phyloP scores from a whole-genome alignment of 495 filamentous ascomycete genomes.

The Trichocladium uniseriatum region DNA sequence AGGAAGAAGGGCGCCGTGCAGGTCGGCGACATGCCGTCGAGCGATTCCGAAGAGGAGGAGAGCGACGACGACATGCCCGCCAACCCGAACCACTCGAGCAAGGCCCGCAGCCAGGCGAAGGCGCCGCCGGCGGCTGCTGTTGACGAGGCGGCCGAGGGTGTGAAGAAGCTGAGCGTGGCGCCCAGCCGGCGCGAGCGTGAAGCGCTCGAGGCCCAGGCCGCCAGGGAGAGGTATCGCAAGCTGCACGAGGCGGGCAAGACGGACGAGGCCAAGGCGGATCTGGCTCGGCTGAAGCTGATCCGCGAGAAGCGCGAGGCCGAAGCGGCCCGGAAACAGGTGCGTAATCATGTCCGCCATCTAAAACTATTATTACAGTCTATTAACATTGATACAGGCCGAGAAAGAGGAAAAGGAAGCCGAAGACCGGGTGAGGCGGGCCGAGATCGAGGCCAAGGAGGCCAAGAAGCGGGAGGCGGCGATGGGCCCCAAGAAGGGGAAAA shows the following conservation, averaged over 20 bases:
- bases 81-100: slow-evolving; percentile 84
- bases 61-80: slow-evolving; percentile 57
- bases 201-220: slow-evolving; percentile 76
- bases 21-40: slow-evolving; percentile 75
- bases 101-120: slow-evolving; percentile 45
- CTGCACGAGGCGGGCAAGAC: slow-evolving; percentile 94
- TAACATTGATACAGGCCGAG: slow-evolving; percentile 41
- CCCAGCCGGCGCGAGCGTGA: slow-evolving; percentile 75
- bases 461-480: slow-evolving; percentile 56
- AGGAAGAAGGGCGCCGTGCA: slow-evolving; percentile 51
- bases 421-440: slow-evolving; percentile 41
- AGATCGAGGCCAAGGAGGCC: slow-evolving; percentile 47
- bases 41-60: slow-evolving; percentile 54
- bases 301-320: slow-evolving; percentile 81
- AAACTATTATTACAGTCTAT: neutral
- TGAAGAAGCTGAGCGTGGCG: slow-evolving; percentile 34
- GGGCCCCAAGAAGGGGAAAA: slow-evolving; percentile 28
- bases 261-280: slow-evolving; percentile 87
- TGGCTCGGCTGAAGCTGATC: slow-evolving; percentile 72
- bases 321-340: slow-evolving; percentile 48
- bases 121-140: slow-evolving; percentile 34
- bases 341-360: slow-evolving; percentile 9
- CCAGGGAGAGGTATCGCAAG: slow-evolving; percentile 86
- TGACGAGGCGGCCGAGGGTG: slow-evolving; percentile 41
- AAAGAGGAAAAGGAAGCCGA: slow-evolving; percentile 62